Evolutionary conservation across 345 rosid genomes (phyloP).

Genomic region (Eucalyptus pumila): DNA sequence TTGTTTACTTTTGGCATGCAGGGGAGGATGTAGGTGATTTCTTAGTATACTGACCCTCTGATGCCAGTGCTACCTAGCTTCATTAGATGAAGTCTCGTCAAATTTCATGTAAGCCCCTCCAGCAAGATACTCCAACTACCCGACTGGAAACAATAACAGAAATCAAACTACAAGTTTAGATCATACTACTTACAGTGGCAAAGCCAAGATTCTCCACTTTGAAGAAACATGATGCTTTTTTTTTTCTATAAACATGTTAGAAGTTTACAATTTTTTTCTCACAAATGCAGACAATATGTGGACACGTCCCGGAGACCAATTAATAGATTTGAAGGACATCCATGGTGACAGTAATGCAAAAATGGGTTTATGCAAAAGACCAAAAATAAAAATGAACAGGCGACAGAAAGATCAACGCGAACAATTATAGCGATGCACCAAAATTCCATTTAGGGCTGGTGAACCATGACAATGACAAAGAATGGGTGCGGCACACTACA

Average conservation of each 20-base stretch:
- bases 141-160: not conserved
- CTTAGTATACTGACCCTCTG: not conserved
- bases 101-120: not conserved
- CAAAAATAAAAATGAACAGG: not conserved
- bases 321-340: not conserved
- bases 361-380: not conserved
- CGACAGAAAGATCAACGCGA: not conserved
- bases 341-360: not conserved
- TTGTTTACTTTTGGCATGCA: not conserved
- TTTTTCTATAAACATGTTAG: not conserved
- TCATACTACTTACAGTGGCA: not conserved
- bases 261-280: not conserved
- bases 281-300: not conserved
- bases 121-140: not conserved
- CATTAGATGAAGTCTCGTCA: not conserved
- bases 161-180: not conserved
- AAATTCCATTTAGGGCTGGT: not conserved
- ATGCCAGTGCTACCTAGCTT: not conserved
- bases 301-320: not conserved
- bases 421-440: not conserved
- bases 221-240: not conserved
- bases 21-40: not conserved
- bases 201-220: not conserved
- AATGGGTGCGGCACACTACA: not conserved
- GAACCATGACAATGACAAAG: not conserved